Conservation (phyloP, 2,329 filamentous ascomycete species). For the Verticillium dahliae region DNA sequence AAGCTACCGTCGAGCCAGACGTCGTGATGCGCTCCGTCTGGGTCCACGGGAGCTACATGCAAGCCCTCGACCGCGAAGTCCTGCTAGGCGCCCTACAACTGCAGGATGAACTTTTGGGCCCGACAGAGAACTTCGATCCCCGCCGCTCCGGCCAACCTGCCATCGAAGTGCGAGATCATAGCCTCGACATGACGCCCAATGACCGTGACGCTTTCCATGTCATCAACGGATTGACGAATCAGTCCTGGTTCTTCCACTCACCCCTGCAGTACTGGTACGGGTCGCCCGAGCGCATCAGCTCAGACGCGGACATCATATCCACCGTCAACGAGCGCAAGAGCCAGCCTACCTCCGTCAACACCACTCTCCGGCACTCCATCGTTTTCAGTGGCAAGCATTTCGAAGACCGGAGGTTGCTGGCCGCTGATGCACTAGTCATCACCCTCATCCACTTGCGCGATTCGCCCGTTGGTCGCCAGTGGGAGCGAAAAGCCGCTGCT, state of each 20-base stretch:
- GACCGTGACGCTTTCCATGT: conserved; percentile 52
- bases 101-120: conserved; percentile 62
- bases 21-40: conserved; percentile 79
- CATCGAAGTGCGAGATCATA: conserved; percentile 19
- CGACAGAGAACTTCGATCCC: conserved; percentile 49
- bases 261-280: conserved; percentile 76
- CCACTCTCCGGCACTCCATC: conserved; percentile 69
- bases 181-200: conserved; percentile 27
- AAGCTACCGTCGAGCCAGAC: conserved; percentile 48
- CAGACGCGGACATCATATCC: conserved; percentile 55
- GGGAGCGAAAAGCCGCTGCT: conserved; percentile 52
- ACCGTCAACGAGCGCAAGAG: conserved; percentile 63
- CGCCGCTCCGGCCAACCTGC: conserved; percentile 16
- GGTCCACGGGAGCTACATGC: conserved; percentile 77
- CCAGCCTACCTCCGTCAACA: conserved; percentile 61
- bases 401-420: conserved; percentile 57
- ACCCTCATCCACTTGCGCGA: conserved; percentile 65
- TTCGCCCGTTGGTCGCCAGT: conserved; percentile 57
- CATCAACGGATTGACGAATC: conserved; percentile 51
- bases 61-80: conserved; percentile 60
- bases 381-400: conserved; percentile 80
- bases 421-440: conserved; percentile 72
- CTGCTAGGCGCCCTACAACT: conserved; percentile 61
- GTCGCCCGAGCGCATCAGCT: conserved; percentile 48
- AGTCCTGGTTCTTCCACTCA: conserved; percentile 76